A percentile compares a stretch with the other conserved stretches of the same genome.
phyloP scores from a whole-genome alignment of 2,329 filamentous ascomycete genomes.

The Venturia asperata region DNA sequence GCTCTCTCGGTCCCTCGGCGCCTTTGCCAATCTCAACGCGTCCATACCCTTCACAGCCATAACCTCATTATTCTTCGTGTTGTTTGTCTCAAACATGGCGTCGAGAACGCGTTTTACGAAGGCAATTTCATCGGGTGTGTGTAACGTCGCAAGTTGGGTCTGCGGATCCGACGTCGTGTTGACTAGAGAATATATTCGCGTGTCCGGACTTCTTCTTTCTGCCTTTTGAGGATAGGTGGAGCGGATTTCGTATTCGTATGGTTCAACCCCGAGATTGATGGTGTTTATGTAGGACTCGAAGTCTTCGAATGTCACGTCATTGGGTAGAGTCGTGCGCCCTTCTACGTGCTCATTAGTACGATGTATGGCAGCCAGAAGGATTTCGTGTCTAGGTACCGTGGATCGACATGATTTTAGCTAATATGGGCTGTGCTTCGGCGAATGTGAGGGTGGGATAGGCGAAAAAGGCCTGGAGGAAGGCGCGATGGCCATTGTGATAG shows the following conservation, averaged over 20 bases:
- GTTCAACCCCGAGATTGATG: conserved; percentile 64
- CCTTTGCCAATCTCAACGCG: conserved; percentile 60
- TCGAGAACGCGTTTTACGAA: conserved; percentile 86
- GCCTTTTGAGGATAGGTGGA: conserved; percentile 59
- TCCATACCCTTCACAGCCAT: conserved; percentile 77
- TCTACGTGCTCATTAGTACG: conserved; percentile 30
- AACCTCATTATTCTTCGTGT: conserved; percentile 70
- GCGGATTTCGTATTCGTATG: conserved; percentile 83
- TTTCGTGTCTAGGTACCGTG: conserved; percentile 34
- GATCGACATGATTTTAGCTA: conserved; percentile 67
- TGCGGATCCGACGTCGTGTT: conserved; percentile 80
- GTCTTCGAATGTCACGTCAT: conserved; percentile 61
- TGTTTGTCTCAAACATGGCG: conserved; percentile 85
- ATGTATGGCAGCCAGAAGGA: not conserved
- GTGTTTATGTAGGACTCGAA: conserved; percentile 62
- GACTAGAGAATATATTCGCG: conserved; percentile 65
- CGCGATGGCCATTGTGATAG: conserved; percentile 66
- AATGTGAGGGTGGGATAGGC: conserved; percentile 70
- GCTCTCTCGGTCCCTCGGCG: conserved; percentile 28
- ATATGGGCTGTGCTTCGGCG: conserved; percentile 61
- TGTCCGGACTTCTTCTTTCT: conserved; percentile 39
- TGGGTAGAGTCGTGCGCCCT: conserved; percentile 43
- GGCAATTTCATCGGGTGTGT: conserved; percentile 74
- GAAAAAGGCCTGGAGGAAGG: conserved; percentile 85
- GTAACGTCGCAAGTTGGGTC: conserved; percentile 79